Percentiles rank a stretch among this genome's conserved stretches.
Conservation (phyloP, 176 grass and related monocot genomes). For the Microstegium vimineum region DNA sequence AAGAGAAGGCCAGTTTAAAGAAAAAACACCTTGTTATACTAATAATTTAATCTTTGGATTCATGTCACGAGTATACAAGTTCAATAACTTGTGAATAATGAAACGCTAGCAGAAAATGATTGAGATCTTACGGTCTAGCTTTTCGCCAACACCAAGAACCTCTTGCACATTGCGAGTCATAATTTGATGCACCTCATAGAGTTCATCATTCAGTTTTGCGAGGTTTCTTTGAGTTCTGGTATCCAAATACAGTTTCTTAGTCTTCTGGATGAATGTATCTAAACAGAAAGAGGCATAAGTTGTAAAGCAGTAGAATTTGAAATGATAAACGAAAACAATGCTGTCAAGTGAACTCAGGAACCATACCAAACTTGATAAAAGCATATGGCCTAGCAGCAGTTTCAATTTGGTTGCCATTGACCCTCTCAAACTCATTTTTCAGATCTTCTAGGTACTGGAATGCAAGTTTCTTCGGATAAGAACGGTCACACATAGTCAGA, state of each 20-base stretch:
- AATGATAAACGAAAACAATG: constrained; percentile 5
- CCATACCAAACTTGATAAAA: constrained; percentile 94
- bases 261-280: constrained; percentile 99
- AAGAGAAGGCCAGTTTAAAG: background rate
- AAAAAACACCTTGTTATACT: background rate
- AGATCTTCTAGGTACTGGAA: constrained; percentile 97
- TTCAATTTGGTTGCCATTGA: constrained; percentile 92
- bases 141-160: constrained; percentile 98
- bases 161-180: constrained; percentile 98
- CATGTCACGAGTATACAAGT: background rate
- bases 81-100: background rate
- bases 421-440: constrained; percentile 94
- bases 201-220: constrained; percentile 89
- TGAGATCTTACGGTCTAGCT: constrained; percentile 75
- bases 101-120: constrained; percentile 9
- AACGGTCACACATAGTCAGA: constrained; percentile 94
- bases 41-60: background rate
- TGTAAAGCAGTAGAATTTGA: constrained; percentile 14
- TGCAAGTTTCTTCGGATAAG: constrained; percentile 96
- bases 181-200: constrained; percentile 95
- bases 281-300: constrained; percentile 16
- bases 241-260: constrained; percentile 94
- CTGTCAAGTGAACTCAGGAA: constrained; percentile 9
- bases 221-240: constrained; percentile 92
- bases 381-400: constrained; percentile 92